Base-by-base conservation (phyloP, 2,329 filamentous ascomycete genomes). In the Ascochyta rabiei region DNA sequence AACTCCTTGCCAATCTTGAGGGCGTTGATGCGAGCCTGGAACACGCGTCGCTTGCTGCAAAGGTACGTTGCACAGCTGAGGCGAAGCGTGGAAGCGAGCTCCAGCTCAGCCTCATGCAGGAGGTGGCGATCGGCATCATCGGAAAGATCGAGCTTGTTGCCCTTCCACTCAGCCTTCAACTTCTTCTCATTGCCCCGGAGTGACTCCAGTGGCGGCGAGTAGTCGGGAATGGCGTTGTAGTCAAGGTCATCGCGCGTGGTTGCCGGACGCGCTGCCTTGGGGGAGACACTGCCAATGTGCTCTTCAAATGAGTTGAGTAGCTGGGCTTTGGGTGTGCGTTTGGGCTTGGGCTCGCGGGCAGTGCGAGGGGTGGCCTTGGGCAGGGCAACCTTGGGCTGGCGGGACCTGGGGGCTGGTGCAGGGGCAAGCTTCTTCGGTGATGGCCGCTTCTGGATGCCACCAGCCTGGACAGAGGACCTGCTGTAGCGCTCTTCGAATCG, bases 21-120 rank as follows among this genome's bases (percentile, higher is more conserved):
- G 2, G 87, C 84, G 56, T 89, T 84, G 30, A 93, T 83, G 35
- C 90, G 86, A 44, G 86, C 86, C 49, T 88, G 81, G 74, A 98
- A 98, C 70, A 98, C 93, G 56, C 92, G 88, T 54, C 93, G 88
- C 82, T 97, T 98, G 80, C 90, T 95, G 56, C 90, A 93, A 21
- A 98, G 82, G 70, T 97, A 98, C 12, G 89, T 93, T 16, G 90
- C 90, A 73, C 90, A 93, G 62, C 90, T 90, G 30, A 98, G 84
- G 50, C 92, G 86, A 26, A 97, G 83, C 43, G 87, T 90, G 40
- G 89, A 86, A 10, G 92, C 92, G 26, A 96, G 82, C 16, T 81
- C 79, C 26, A 93, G 70, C 77, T 98, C 93, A 57, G 92, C 89
- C 6, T 86, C 84, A 71, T 95, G 90, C 37, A 97, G 85, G 34